phyloP scores from a whole-genome alignment of 2,329 filamentous ascomycete species.

The Fusarium sulawesiense region DNA sequence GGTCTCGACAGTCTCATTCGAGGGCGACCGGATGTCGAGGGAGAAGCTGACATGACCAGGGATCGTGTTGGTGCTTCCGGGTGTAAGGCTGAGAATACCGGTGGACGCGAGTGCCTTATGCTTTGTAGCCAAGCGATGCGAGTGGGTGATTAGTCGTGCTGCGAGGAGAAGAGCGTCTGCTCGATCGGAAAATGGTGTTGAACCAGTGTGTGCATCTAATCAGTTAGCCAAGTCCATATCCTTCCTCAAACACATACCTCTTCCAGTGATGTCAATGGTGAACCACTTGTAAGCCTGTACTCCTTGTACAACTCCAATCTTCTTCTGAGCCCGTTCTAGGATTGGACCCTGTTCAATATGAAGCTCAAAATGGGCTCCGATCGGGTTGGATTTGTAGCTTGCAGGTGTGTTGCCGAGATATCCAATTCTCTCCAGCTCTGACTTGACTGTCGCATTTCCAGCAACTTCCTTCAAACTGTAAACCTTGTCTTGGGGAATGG shows the following conservation, averaged over 20 bases:
- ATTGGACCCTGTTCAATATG: conserved; percentile 78
- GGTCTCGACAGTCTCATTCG: conserved; percentile 62
- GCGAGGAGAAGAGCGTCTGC: conserved; percentile 49
- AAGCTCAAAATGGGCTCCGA: conserved; percentile 83
- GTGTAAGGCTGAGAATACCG: conserved; percentile 50
- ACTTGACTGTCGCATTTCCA: conserved; percentile 43
- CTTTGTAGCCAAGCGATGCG: conserved; percentile 42
- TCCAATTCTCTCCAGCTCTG: conserved; percentile 74
- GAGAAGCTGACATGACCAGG: conserved; percentile 73
- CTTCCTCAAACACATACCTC: conserved; percentile 14
- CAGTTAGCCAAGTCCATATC: conserved; percentile 45
- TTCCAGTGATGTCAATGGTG: conserved; percentile 40
- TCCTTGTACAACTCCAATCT: conserved; percentile 36
- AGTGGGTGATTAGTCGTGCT: conserved; percentile 45
- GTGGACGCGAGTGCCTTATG: conserved; percentile 46
- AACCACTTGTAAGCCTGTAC: conserved; percentile 47
- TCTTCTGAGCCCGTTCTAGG: conserved; percentile 28
- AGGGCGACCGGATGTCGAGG: conserved; percentile 70
- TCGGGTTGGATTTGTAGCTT: conserved; percentile 55
- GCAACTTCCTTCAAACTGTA: conserved; percentile 71
- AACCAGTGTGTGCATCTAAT: conserved; percentile 42
- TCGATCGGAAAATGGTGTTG: conserved; percentile 47
- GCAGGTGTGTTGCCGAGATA: conserved; percentile 68
- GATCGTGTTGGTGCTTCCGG: conserved; percentile 76
- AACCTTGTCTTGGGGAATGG: conserved; percentile 69